phyloP scores from a whole-genome alignment of 352 stramenopile species.

The Globisporangium splendens region DNA sequence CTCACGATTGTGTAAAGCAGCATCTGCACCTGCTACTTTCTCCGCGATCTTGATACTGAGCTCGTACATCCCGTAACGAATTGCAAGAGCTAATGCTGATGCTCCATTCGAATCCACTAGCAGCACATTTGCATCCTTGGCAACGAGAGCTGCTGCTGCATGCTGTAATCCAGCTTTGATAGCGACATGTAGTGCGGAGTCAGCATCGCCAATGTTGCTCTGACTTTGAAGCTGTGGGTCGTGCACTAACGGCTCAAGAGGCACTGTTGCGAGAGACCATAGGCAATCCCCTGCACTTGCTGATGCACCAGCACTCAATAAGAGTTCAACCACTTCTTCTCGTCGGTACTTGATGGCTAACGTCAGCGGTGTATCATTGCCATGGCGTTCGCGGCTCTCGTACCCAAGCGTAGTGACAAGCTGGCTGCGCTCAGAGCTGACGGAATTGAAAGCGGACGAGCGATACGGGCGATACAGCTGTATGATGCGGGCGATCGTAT shows the following conservation, averaged over 20 bases:
- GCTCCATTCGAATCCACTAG: constrained; percentile 33
- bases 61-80: constrained; percentile 62
- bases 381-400: constrained; percentile 28
- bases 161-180: constrained; percentile 49
- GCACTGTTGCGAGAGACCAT: constrained; percentile 12
- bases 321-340: constrained; percentile 45
- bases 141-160: constrained; percentile 43
- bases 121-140: constrained; percentile 39
- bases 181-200: constrained; percentile 51
- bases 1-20: not conserved
- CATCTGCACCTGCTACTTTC: constrained; percentile 1
- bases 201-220: constrained; percentile 20
- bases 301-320: constrained; percentile 39
- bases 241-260: not conserved
- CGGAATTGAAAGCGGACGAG: constrained; percentile 16
- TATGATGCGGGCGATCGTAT: constrained; percentile 38
- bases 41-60: constrained; percentile 25
- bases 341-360: constrained; percentile 49
- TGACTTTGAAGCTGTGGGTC: not conserved
- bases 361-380: constrained; percentile 56
- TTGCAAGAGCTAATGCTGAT: constrained; percentile 40
- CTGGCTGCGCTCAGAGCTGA: constrained; percentile 13
- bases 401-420: constrained; percentile 23
- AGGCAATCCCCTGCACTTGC: constrained; percentile 20
- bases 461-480: constrained; percentile 34